Evolutionary conservation across 192 early-diverging fungal species (phyloP).

Genomic region (Obelidium mucronatum): DNA sequence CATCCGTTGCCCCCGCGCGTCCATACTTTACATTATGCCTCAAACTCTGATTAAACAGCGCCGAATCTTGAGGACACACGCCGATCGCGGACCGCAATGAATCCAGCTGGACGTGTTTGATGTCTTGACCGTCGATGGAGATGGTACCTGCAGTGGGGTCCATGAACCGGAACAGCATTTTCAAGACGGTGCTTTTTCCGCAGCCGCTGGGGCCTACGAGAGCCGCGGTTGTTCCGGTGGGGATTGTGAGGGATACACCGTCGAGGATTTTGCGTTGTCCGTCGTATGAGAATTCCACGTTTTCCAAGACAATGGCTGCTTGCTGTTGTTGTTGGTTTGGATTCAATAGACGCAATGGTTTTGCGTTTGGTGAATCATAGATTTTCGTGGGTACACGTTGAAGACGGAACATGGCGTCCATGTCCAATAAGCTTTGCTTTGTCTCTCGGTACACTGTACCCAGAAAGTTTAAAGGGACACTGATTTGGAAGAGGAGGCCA

Average conservation of each 20-base stretch:
- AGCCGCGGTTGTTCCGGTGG: constrained; percentile 84
- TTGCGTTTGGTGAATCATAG: constrained; percentile 38
- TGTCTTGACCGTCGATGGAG: constrained; percentile 83
- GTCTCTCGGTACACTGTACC: constrained; percentile 98
- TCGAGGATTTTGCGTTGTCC: constrained; percentile 63
- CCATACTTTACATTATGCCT: constrained; percentile 95
- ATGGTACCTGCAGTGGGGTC: constrained; percentile 85
- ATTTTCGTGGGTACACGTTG: constrained; percentile 65
- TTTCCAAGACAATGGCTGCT: constrained; percentile 84
- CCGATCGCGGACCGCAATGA: constrained; percentile 82
- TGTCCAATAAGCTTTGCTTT: constrained; percentile 93
- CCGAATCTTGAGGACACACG: constrained; percentile 93
- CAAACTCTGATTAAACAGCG: constrained; percentile 93
- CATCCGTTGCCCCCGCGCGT: constrained; percentile 53
- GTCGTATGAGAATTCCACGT: constrained; percentile 91
- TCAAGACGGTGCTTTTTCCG: constrained; percentile 74
- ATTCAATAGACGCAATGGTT: constrained; percentile 35
- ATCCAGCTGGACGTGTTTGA: constrained; percentile 79
- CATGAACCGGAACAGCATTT: constrained; percentile 93
- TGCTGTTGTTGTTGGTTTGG: too few species aligned
- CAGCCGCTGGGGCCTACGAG: constrained; percentile 95
- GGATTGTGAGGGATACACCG: constrained; percentile 82
- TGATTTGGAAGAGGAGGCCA: constrained; percentile 97
- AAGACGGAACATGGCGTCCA: constrained; percentile 96
- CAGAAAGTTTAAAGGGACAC: constrained; percentile 96